Base-by-base conservation (phyloP, 257 asterid genomes). In the Scutellaria barbata region DNA sequence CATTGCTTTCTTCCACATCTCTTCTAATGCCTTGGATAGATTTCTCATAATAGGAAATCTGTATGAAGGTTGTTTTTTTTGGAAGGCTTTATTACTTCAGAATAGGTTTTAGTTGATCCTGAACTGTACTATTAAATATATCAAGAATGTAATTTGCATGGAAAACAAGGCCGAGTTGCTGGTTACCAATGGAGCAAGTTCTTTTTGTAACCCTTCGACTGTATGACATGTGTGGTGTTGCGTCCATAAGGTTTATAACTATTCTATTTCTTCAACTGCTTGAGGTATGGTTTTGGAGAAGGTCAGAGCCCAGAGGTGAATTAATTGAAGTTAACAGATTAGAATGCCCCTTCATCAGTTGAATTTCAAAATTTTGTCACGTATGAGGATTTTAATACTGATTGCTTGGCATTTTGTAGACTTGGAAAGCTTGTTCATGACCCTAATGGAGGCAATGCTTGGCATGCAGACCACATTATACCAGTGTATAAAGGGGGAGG, bases 391-490 rank as follows among this genome's bases (percentile, higher is more conserved):
- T 17, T 11, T 22, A 46, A 39, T 55, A 72, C 40, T 57, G 55
- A 70, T 51, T 63, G 46, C 63, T 73, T 77, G 77, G 33, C 60
- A n/a, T 64, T 61, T 57, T 82, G 79, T 85, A 94, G 99, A 65
- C 76, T 91, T 63, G 78, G 80, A 56, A 91, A 84, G 86, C 95
- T 94, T 78, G 89, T 86, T 77, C 75, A 77, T 37, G 94, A 87
- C 46, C 97, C 99, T 52, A 54, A 72, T 6, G 96, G 88, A 74
- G 99, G 99, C 78, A 89, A 91, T 80, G 93, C 99, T 69, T 94
- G 99, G 99, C 99, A 94, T 74, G 99, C 98, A 1, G 99, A 94
- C 81, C 99, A 94, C 83, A 87, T 94, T 46, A 76, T 89, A 79
- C 93, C 98, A 68, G 99, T 94, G 60, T 89, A 83, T 65, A 85